Base-by-base conservation (phyloP, 176 grass and related monocot species). In the Zoysia pacifica region DNA sequence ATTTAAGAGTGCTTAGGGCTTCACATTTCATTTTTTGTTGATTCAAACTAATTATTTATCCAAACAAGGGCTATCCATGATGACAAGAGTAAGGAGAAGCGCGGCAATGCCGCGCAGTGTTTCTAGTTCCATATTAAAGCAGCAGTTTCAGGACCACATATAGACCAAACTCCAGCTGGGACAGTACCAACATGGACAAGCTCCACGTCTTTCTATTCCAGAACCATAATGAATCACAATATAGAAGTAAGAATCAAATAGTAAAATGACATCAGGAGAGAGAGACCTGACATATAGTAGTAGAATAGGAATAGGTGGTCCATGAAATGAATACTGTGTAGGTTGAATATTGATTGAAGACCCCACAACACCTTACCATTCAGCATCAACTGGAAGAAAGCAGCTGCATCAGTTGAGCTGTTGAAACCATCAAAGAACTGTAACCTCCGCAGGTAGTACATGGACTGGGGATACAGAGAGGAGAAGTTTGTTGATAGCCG, bases 351-450 rank as follows among this genome's bases (percentile, higher is more conserved):
- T 99, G 79, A 95, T 90, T 58, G 96, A 86, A 9, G 88, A 91
- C 65, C 88, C 90, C 64, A 99, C 81, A 72, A 99, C 97, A 53
- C 97, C 86, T 99, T 93, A 67, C 86, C 81, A 73, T 99, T 96
- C 78, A 99, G 86, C 93, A 99, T 95, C 90, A 99, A 70, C 50
- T 93, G 76, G 79, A 91, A 99, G 88, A 95, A 99, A 67, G 93
- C 86, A 40, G 96, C 95, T 87, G 95, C 96, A 36, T 99, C 96
- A 0, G 92, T 92, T 14, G 96, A 93, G 82, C 92, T 96, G 82
- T 99, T 99, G 69, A 93, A 91, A 78, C 95, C 90, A 71, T 99
- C 97, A 79, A 99, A 95, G 86, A 99, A 99, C 73, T 99, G 97
- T 56, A 93, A 99, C 52, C 97, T 93, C 49, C 97, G 86, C 53